These are phyloP conservation scores for Dionaea muscipula DNA, from an alignment of 179 eudicot species.

Conservation along the genomic window DNA sequence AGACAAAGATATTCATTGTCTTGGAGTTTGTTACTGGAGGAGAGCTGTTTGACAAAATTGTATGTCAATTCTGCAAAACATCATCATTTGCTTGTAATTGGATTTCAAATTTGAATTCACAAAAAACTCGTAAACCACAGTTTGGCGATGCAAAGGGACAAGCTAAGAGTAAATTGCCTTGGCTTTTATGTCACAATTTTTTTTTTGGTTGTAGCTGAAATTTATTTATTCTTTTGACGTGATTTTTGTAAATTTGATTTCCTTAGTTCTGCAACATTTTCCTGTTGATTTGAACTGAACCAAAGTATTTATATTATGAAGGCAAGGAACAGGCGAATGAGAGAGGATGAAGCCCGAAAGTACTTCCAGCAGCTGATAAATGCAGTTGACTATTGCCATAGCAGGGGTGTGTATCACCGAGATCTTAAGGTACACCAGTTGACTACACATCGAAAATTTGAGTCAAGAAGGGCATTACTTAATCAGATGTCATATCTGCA, in stretches of 20 bases:
- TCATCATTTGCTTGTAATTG: not conserved
- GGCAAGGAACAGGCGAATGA: slow-evolving; percentile 87
- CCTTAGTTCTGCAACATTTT: not conserved
- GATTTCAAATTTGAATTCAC: not conserved
- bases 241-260: too few relatives aligned
- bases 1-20: slow-evolving; percentile 75
- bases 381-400: slow-evolving; percentile 96
- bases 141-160: too few relatives aligned
- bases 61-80: slow-evolving; percentile 25
- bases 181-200: too few relatives aligned
- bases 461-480: not conserved
- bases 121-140: not conserved
- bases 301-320: slow-evolving; percentile 13
- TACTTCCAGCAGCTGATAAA: slow-evolving; percentile 92
- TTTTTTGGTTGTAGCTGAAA: too few relatives aligned
- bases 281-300: not conserved
- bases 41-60: slow-evolving; percentile 95
- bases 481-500: too few relatives aligned
- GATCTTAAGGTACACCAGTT: slow-evolving; percentile 58
- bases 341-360: slow-evolving; percentile 81
- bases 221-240: too few relatives aligned
- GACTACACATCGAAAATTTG: not conserved
- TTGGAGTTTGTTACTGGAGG: slow-evolving; percentile 89
- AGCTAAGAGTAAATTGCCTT: too few relatives aligned
- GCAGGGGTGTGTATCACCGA: slow-evolving; percentile 95